These are phyloP conservation scores for Cystobasidium ongulense DNA, from an alignment of 768 basidiomycete genomes.

Conservation along the genomic window DNA sequence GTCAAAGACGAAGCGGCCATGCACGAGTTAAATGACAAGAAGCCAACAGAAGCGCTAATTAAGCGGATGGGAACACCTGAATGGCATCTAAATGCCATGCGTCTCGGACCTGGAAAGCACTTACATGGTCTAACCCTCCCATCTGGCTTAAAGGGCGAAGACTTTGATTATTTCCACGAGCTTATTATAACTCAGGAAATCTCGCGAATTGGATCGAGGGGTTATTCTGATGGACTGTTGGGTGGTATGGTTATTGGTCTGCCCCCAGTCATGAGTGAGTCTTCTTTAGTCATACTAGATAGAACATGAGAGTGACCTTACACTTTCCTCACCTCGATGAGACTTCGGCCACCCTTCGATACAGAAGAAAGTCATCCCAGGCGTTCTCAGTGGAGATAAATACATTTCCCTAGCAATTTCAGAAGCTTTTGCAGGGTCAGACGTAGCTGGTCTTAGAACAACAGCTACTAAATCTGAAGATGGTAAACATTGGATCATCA, in stretches of 20 bases:
- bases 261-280: conserved; percentile 50
- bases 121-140: conserved; percentile 68
- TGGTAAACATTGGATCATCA: conserved; percentile 73
- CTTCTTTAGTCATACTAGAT: neutral
- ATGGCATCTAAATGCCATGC: conserved; percentile 72
- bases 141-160: conserved; percentile 65
- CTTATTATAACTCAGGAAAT: conserved; percentile 71
- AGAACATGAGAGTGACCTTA: conserved; percentile 51
- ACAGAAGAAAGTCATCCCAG: conserved; percentile 61
- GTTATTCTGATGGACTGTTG: conserved; percentile 67
- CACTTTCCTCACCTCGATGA: no score
- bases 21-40: conserved; percentile 83
- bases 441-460: conserved; percentile 34
- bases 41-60: conserved; percentile 65
- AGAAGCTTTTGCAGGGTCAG: conserved; percentile 48
- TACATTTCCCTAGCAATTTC: conserved; percentile 77
- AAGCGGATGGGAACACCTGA: conserved; percentile 60
- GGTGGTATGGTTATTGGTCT: conserved; percentile 45
- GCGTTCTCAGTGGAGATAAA: conserved; percentile 55
- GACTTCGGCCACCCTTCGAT: conserved; percentile 67
- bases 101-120: conserved; percentile 82
- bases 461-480: conserved; percentile 52
- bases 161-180: conserved; percentile 90
- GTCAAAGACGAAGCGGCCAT: conserved; percentile 65
- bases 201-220: conserved; percentile 57